A percentile compares a stretch with the other conserved stretches of the same genome.
These are phyloP conservation scores for Arthroderma uncinatum DNA, from an alignment of 2,329 filamentous ascomycete species.

Conservation along the genomic window DNA sequence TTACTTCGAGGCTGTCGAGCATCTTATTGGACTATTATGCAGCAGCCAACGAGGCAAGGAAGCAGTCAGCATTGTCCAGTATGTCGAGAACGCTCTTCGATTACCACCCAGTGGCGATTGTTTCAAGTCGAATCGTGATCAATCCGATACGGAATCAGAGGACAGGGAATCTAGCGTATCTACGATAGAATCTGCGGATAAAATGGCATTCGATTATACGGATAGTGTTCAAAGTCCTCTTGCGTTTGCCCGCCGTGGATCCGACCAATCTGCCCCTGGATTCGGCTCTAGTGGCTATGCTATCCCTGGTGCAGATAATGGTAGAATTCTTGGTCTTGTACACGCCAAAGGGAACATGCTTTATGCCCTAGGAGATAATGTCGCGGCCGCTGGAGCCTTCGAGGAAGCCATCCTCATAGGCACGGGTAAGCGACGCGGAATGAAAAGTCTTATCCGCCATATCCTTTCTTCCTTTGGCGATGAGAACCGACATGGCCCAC, in stretches of 20 bases:
- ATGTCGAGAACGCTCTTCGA: constrained; percentile 64
- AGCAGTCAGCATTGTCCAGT: constrained; percentile 76
- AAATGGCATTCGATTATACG: constrained; percentile 47
- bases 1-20: constrained; percentile 91
- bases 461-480: constrained; percentile 61
- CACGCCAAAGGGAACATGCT: constrained; percentile 99
- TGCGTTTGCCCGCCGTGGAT: constrained; percentile 20
- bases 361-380: constrained; percentile 75
- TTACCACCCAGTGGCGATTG: constrained; percentile 38
- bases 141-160: constrained; percentile 47
- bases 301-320: constrained; percentile 77
- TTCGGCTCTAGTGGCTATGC: constrained; percentile 75
- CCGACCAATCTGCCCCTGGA: constrained; percentile 33
- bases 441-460: constrained; percentile 65
- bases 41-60: constrained; percentile 68
- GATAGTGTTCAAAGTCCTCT: constrained; percentile 27
- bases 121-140: constrained; percentile 45
- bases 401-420: constrained; percentile 91
- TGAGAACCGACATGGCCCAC: constrained; percentile 25
- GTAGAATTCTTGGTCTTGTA: constrained; percentile 80
- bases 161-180: constrained; percentile 45
- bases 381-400: constrained; percentile 72
- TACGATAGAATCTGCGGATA: constrained; percentile 43
- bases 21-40: constrained; percentile 80
- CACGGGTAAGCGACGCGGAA: constrained; percentile 57